Evolutionary conservation across 208 protist genomes (phyloP), one percentile per base, ranked within the genome.

Genomic region (Trypanosoma boissoni): DNA sequence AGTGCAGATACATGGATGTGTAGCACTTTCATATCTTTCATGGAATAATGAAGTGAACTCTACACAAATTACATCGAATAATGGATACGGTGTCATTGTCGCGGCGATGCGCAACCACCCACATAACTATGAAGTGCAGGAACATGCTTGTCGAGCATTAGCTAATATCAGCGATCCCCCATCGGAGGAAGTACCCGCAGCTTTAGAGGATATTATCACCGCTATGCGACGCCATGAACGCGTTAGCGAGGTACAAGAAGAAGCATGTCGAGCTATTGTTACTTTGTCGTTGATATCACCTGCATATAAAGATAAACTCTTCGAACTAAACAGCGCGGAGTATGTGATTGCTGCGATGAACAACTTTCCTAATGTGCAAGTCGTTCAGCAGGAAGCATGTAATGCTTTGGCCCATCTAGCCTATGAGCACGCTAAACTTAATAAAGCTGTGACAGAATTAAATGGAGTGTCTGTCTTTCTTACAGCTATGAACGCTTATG

Each of bases 11-110:
- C 91, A 96, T 71, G 87, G 85, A 29, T 94, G 86, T 56, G 80
- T 92, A n/a, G 91, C 86, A 28, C 73, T 96, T 42, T 94, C 91
- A 34, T 96, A 96, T 68, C 78, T 96, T 31, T 94, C 86, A 0
- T 96, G 91, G 88, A 92, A 86, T 21, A 93, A 88, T 70, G 79
- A 92, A 57, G 64, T 58, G 27, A 92, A 93, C 65, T 85, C 91
- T 7, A 68, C 76, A 34, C 72, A 88, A 50, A 94, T 96, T 69
- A 84, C 78, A 24, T 75, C 69, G 31, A 80, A 89, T 44, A 57
- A 74, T 23, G 91, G 91, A 14, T 94, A 93, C 70, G 75, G 76
- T 59, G 82, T 86, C 6, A 76, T 96, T 24, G 74, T 96, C 43
- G 75, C 83, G 53, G 91, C 91, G 20, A 94, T 96, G 91, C 76